Base-by-base conservation (phyloP, 805 yeast genomes). In the Pichia ethanolica region DNA sequence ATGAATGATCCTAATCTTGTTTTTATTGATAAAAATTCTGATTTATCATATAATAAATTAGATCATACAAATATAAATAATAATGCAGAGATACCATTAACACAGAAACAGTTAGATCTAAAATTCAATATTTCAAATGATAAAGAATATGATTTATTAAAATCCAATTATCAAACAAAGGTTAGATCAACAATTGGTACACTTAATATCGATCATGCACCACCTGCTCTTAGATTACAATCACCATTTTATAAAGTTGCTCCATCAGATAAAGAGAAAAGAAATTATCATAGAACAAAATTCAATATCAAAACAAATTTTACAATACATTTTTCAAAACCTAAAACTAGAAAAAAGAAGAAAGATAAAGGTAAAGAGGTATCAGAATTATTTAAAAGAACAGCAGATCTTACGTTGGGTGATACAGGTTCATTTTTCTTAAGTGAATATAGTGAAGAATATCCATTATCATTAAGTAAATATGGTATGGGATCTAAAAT, bases 401-500 rank as follows among this genome's bases (percentile, higher is more conserved):
- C 95, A 0, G 71, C 79, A 4, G 97, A 90, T 63, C 71, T 93
- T 50, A 83, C 97, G 0, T 63, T 84, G 6, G 89, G 96, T 34
- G 99, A 93, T 61, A 77, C 88, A 3, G 89, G 89, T 0, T 79
- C 82, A 12, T 74, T 88, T 13, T 79, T 89, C 52, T 72, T 87
- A 46, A 71, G 89, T 73, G 99, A 93, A 62, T 93, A 91, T 63
- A 79, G 93, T 11, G 99, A 93, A 64, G 96, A 93, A 65, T 72
- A 73, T 46, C 99, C 99, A 0, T 68, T 82, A 42, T 84, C 87
- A 1, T 68, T 93, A 33, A 85, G 91, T 5, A 88, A 87, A 52
- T 88, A 85, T 64, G 99, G 99, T 51, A 93, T 93, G 99, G 95
- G 96, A 7, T 84, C 90, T 41, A 93, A 91, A 63, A 69, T 93